Conservation (phyloP, 345 rosid genomes). For the Mangifera indica region DNA sequence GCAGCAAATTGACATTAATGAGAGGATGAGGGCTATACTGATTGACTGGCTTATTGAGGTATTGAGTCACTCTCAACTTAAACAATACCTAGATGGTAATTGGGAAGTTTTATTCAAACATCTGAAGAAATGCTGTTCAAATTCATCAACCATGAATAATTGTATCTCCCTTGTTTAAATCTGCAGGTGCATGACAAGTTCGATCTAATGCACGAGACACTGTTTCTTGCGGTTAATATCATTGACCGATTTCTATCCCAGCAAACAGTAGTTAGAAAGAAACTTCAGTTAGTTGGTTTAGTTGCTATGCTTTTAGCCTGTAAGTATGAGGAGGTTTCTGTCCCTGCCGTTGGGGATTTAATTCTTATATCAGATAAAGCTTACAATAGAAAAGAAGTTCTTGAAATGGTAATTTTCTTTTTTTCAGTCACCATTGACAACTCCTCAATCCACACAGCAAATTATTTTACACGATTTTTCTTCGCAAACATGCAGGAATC, state of each 20-base stretch:
- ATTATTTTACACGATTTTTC: background rate
- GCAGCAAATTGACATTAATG: slow-evolving; percentile 74
- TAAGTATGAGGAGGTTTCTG: slow-evolving; percentile 95
- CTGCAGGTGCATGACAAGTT: slow-evolving; percentile 96
- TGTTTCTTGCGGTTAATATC: slow-evolving; percentile 79
- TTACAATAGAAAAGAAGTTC: slow-evolving; percentile 62
- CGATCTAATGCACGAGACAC: slow-evolving; percentile 75
- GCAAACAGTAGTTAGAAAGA: slow-evolving; percentile 65
- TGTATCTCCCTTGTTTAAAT: slow-evolving; percentile 4
- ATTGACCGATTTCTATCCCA: slow-evolving; percentile 84
- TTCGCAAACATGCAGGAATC: slow-evolving; percentile 55
- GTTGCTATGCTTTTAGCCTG: slow-evolving; percentile 94
- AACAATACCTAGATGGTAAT: background rate
- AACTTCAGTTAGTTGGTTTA: slow-evolving; percentile 87
- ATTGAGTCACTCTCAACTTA: slow-evolving; percentile 10
- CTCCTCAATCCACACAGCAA: background rate
- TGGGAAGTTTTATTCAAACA: background rate
- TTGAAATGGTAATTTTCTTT: slow-evolving; percentile 57
- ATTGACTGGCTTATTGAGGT: slow-evolving; percentile 98
- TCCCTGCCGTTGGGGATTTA: slow-evolving; percentile 85
- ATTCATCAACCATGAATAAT: background rate
- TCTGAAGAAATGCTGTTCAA: background rate
- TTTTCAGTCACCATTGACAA: too few species aligned
- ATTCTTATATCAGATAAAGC: slow-evolving; percentile 89
- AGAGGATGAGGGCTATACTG: slow-evolving; percentile 95